Evolutionary conservation across 345 rosid species (phyloP).

Genomic region (Limnanthes douglasii): DNA sequence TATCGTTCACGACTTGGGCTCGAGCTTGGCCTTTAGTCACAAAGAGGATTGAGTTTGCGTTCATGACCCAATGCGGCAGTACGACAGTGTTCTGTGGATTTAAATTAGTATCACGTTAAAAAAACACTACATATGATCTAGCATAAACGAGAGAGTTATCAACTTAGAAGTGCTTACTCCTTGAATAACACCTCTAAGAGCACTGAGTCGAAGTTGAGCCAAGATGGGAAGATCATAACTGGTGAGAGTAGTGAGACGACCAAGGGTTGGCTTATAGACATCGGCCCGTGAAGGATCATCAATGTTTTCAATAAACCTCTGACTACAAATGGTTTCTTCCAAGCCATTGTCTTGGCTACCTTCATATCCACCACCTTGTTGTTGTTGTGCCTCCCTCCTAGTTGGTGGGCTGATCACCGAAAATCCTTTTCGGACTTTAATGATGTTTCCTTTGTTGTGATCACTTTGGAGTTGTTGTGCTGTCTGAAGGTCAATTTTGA

Average conservation of each 20-base stretch:
- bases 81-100: conserved; percentile 33
- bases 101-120: not conserved
- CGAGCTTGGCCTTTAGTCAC: conserved; percentile 32
- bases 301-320: conserved; percentile 47
- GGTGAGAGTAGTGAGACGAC: conserved; percentile 36
- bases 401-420: conserved; percentile 30
- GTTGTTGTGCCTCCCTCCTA: conserved; percentile 13
- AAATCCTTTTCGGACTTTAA: conserved; percentile 35
- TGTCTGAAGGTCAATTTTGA: conserved; percentile 27
- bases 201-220: conserved; percentile 32
- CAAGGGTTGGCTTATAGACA: conserved; percentile 35
- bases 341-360: conserved; percentile 30
- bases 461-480: conserved; percentile 31
- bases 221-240: conserved; percentile 56
- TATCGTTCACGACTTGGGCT: conserved; percentile 46
- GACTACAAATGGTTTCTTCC: conserved; percentile 63
- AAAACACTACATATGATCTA: too few species aligned
- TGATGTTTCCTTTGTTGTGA: conserved; percentile 35
- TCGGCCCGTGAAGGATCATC: conserved; percentile 47
- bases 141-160: too few species aligned
- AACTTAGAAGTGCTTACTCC: conserved; percentile 7
- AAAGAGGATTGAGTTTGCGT: conserved; percentile 56
- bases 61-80: conserved; percentile 54
- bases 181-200: conserved; percentile 23
- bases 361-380: conserved; percentile 8